These are phyloP conservation scores for Pilatotrama ljubarskyi DNA, from an alignment of 768 basidiomycete species.

Conservation along the genomic window DNA sequence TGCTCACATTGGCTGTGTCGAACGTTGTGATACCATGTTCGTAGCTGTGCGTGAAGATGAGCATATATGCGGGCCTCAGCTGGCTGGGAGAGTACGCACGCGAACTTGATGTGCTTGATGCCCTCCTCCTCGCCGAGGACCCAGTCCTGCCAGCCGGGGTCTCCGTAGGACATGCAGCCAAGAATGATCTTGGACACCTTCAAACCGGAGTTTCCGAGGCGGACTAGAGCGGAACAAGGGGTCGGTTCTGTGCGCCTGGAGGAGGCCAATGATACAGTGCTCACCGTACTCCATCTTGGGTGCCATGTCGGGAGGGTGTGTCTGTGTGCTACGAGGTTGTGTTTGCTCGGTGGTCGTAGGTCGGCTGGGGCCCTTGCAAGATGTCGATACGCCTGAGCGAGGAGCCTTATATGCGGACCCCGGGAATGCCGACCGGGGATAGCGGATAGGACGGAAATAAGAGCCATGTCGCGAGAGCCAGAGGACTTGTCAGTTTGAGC, in stretches of 20 bases:
- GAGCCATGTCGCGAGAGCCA: too few relatives aligned
- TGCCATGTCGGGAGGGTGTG: background rate
- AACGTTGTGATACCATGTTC: slow-evolving; percentile 45
- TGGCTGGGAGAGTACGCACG: slow-evolving; percentile 30
- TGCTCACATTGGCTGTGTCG: slow-evolving; percentile 38
- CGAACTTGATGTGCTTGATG: slow-evolving; percentile 42
- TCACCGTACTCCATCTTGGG: slow-evolving; percentile 18
- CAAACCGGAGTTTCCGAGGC: slow-evolving; percentile 32
- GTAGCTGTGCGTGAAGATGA: slow-evolving; percentile 28
- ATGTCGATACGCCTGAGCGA: too few relatives aligned
- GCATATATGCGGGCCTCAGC: background rate
- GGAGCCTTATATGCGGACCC: too few relatives aligned
- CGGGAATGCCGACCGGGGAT: too few relatives aligned
- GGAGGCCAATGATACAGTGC: background rate
- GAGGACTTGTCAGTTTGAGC: background rate
- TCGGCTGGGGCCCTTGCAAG: too few relatives aligned
- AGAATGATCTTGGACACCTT: slow-evolving; percentile 35
- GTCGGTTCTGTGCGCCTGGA: background rate
- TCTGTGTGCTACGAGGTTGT: background rate
- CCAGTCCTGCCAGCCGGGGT: slow-evolving; percentile 37
- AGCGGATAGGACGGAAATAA: too few relatives aligned
- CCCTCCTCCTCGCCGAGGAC: slow-evolving; percentile 39
- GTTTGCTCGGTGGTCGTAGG: too few relatives aligned
- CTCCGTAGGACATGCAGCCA: slow-evolving; percentile 41
- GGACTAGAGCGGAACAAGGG: slow-evolving; percentile 14